Conservation (phyloP, 257 asterid species). For the Fraxinus cuspidata region DNA sequence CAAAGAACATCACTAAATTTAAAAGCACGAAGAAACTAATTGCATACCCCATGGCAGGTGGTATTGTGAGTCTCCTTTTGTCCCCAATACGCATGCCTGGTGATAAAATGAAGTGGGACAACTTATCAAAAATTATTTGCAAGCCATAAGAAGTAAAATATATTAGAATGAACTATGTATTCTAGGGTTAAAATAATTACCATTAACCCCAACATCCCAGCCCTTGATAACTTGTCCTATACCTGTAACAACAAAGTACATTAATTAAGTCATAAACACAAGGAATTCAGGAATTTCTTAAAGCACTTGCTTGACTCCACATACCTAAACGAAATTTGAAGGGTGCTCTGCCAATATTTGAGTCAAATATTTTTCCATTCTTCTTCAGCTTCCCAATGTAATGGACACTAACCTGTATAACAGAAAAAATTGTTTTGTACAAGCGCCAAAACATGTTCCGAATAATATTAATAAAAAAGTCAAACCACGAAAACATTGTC, state of each 20-base stretch:
- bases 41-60: no score
- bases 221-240: slow-evolving; percentile 93
- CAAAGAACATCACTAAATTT: no score
- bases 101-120: slow-evolving; percentile 20
- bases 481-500: not conserved
- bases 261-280: slow-evolving; percentile 9
- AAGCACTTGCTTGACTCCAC: slow-evolving; percentile 1
- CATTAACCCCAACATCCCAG: slow-evolving; percentile 96
- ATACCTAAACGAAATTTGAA: slow-evolving; percentile 88
- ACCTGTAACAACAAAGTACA: slow-evolving; percentile 49
- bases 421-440: slow-evolving; percentile 1
- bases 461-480: not conserved
- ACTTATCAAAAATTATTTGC: slow-evolving; percentile 3
- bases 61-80: no score
- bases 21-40: no score
- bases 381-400: slow-evolving; percentile 85
- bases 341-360: slow-evolving; percentile 75
- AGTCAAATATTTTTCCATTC: slow-evolving; percentile 71
- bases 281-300: not conserved
- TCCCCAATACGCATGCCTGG: no score
- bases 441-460: not conserved
- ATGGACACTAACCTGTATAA: slow-evolving; percentile 65
- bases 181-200: slow-evolving; percentile 41
- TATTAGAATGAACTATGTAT: slow-evolving; percentile 9
- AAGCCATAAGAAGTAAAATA: not conserved